phyloP scores from a whole-genome alignment of 2,329 filamentous ascomycete genomes.

The Fusarium haematococcum region DNA sequence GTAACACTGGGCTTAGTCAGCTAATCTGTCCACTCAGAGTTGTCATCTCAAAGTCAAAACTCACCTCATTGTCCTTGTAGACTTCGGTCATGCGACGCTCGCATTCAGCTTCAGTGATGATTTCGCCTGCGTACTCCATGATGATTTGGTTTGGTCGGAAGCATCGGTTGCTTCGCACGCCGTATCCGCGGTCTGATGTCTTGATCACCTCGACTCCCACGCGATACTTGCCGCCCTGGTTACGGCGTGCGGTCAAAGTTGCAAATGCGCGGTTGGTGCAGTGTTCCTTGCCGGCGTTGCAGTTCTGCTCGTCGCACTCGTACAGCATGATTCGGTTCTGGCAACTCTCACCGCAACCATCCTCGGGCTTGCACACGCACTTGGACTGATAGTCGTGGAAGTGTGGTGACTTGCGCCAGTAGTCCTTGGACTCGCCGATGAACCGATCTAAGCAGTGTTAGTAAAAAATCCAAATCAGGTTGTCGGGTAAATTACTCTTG shows the following conservation, averaged over 20 bases:
- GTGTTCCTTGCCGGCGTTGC: constrained; percentile 76
- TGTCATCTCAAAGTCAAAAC: constrained; percentile 44
- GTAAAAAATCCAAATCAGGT: constrained; percentile 40
- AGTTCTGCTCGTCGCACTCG: constrained; percentile 93
- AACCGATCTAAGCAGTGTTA: constrained; percentile 77
- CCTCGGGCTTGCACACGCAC: constrained; percentile 81
- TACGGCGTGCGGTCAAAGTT: constrained; percentile 78
- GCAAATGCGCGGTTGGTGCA: constrained; percentile 93
- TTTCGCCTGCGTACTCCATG: constrained; percentile 97
- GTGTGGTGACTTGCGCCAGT: constrained; percentile 84
- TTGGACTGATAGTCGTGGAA: constrained; percentile 80
- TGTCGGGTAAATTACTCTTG: constrained; percentile 72
- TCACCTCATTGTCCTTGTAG: constrained; percentile 93
- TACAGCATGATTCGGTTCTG: constrained; percentile 98
- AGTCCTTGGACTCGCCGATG: constrained; percentile 81
- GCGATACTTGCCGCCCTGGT: constrained; percentile 85
- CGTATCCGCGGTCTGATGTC: constrained; percentile 88
- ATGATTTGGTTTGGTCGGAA: constrained; percentile 95
- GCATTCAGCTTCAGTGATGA: constrained; percentile 94
- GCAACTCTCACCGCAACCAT: constrained; percentile 89
- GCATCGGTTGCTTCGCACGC: constrained; percentile 88
- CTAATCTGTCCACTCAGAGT: constrained; percentile 4
- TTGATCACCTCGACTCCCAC: constrained; percentile 96
- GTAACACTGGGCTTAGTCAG: constrained; percentile 78
- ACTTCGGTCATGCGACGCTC: constrained; percentile 92